Percentiles rank a stretch among this genome's conserved stretches.
These are phyloP conservation scores for Medicago arabica DNA, from an alignment of 306 rosid genomes.

Conservation along the genomic window DNA sequence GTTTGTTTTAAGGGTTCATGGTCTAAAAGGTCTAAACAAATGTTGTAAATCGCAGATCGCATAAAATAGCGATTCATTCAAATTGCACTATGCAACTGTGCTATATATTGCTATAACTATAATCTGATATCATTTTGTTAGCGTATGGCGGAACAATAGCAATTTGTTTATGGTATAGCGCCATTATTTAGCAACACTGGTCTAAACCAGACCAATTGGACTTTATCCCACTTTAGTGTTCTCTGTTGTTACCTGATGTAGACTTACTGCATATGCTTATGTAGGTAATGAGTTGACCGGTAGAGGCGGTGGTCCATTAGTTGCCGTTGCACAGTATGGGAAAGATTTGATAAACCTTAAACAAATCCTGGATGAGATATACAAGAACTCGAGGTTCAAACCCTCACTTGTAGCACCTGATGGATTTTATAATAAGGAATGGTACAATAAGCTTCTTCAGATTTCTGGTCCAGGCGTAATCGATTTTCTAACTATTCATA, in stretches of 20 bases:
- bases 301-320: conserved; percentile 74
- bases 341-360: conserved; percentile 76
- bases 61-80: neutral
- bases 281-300: conserved; percentile 95
- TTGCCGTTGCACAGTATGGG: conserved; percentile 77
- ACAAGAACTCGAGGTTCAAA: conserved; percentile 55
- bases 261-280: conserved; percentile 37
- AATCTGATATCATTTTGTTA: neutral
- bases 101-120: neutral
- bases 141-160: neutral
- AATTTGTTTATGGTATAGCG: too few species aligned
- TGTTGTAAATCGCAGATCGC: neutral
- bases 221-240: neutral
- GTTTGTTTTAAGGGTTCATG: neutral
- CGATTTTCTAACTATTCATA: conserved; percentile 77
- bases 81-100: neutral
- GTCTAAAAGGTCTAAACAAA: neutral
- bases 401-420: conserved; percentile 89
- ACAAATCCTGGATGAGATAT: conserved; percentile 54
- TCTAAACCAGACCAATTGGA: too few species aligned
- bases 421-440: conserved; percentile 75
- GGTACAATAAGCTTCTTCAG: conserved; percentile 80
- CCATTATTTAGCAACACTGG: too few species aligned
- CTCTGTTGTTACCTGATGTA: neutral
- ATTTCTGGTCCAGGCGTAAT: conserved; percentile 77